Evolutionary conservation across 2,329 filamentous ascomycete species (phyloP).

Genomic region (Colletotrichum australisinense): DNA sequence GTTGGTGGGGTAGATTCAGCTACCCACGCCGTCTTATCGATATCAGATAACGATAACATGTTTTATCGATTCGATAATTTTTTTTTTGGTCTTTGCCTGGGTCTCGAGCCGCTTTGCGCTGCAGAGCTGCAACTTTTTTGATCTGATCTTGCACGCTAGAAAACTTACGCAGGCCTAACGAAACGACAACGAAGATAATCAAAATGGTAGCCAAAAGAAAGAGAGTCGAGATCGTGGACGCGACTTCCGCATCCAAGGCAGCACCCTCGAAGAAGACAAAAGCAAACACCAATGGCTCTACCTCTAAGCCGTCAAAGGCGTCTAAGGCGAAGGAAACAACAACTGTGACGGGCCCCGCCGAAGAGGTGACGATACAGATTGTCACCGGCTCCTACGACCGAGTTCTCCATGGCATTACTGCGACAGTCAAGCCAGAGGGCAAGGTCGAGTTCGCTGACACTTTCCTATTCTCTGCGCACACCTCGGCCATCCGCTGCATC

Average conservation of each 20-base stretch:
- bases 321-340: not conserved
- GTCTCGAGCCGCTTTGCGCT: not conserved
- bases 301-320: conserved; percentile 12
- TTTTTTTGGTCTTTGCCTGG: conserved; percentile 10
- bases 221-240: conserved; percentile 50
- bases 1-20: conserved; percentile 17
- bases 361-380: conserved; percentile 79
- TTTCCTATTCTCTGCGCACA: conserved; percentile 95
- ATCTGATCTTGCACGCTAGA: conserved; percentile 6
- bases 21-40: conserved; percentile 31
- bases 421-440: conserved; percentile 65
- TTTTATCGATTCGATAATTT: conserved; percentile 20
- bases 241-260: conserved; percentile 39
- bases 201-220: conserved; percentile 61
- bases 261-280: conserved; percentile 48
- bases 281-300: conserved; percentile 26
- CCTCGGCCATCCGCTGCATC: conserved; percentile 88
- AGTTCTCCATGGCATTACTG: conserved; percentile 89
- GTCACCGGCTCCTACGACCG: conserved; percentile 95
- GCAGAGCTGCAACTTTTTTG: conserved; percentile 10
- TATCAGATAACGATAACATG: conserved; percentile 33
- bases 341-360: conserved; percentile 18
- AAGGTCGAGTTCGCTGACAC: conserved; percentile 83
- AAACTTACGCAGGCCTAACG: conserved; percentile 12
- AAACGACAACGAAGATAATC: conserved; percentile 16